Base-by-base conservation (phyloP, 1,284 basidiomycete species). In the Naganishia liquefaciens region DNA sequence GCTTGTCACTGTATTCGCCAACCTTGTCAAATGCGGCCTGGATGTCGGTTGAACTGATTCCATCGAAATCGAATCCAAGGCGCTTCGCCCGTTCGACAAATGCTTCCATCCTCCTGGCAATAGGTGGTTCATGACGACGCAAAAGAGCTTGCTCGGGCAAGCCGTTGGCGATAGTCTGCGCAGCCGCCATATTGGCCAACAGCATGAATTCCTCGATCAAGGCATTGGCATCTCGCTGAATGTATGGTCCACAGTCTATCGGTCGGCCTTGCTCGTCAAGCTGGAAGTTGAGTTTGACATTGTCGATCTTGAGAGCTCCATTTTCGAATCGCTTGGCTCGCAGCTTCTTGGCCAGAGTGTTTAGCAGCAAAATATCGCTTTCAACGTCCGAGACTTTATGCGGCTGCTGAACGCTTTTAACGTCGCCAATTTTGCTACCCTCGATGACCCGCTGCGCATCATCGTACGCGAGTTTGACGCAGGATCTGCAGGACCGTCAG, bases 141-240 rank as follows among this genome's bases (percentile, higher is more conserved):
- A 99, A 85, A 37, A 99, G 84, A 21, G 95, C 91, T 76, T 97
- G 91, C 75, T 99, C 95, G 42, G 95, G 93, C 47, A 98, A 84
- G 69, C 93, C 88, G 42, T 93, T 88, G 25, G 93, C 95, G 70
- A 98, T 88, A 74, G 94, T 88, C 73, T 93, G 90, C 6, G 95
- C 93, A 39, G 95, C 90, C 7, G 92, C 83, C 44, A 88, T 87
- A 76, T 99, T 99, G 68, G 91, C 87, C 65, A 93, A 82, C 7
- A 99, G 80, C 92, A 98, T 98, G 80, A 95, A 91, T 84, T 98
- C 96, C 79, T 98, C 91, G 49, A 99, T 85, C 33, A 98, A 79
- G 50, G 84, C 82, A 71, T 94, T 88, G 9, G 94, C 88, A 64
- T 93, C 88, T 37, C 78, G 85, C 58, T 82, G 81, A 37, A 85